Evolutionary conservation across 1,284 basidiomycete species (phyloP).

Genomic region (Heterobasidion parviporum): DNA sequence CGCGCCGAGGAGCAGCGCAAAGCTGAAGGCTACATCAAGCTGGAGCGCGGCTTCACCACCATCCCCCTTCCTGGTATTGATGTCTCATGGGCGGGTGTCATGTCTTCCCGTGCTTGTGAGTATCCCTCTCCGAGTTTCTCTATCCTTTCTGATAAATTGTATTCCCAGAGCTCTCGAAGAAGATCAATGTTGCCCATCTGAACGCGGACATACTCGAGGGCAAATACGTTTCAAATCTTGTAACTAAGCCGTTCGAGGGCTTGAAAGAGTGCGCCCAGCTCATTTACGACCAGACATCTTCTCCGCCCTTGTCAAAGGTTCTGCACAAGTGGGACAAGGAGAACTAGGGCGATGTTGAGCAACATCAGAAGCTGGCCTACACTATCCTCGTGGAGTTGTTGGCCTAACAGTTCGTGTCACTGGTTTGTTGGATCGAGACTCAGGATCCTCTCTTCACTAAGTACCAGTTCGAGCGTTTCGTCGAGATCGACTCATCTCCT

Average conservation of each 20-base stretch:
- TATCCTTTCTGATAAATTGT: background rate
- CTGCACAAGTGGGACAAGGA: constrained; percentile 92
- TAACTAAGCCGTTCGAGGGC: constrained; percentile 91
- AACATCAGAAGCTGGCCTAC: constrained; percentile 90
- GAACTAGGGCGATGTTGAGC: constrained; percentile 73
- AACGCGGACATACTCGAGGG: constrained; percentile 89
- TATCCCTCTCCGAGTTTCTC: constrained; percentile 9
- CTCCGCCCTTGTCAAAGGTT: constrained; percentile 88
- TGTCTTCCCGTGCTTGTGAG: constrained; percentile 92
- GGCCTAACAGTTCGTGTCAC: constrained; percentile 94
- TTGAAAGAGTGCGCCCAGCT: constrained; percentile 87
- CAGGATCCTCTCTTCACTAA: constrained; percentile 89
- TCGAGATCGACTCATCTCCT: constrained; percentile 94
- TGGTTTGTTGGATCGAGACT: constrained; percentile 98
- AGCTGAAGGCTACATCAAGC: constrained; percentile 83
- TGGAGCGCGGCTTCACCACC: constrained; percentile 94
- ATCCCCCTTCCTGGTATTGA: constrained; percentile 97
- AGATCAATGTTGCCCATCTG: constrained; percentile 86
- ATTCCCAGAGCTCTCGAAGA: constrained; percentile 86
- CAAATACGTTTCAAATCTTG: constrained; percentile 96
- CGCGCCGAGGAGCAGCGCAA: constrained; percentile 76
- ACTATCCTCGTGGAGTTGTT: constrained; percentile 93
- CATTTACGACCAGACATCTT: constrained; percentile 93
- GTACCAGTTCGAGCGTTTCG: constrained; percentile 89
- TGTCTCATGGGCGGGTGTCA: constrained; percentile 96